phyloP scores from a whole-genome alignment of 1,139 yeast genomes.

The Sugiyamaella neomexicana region DNA sequence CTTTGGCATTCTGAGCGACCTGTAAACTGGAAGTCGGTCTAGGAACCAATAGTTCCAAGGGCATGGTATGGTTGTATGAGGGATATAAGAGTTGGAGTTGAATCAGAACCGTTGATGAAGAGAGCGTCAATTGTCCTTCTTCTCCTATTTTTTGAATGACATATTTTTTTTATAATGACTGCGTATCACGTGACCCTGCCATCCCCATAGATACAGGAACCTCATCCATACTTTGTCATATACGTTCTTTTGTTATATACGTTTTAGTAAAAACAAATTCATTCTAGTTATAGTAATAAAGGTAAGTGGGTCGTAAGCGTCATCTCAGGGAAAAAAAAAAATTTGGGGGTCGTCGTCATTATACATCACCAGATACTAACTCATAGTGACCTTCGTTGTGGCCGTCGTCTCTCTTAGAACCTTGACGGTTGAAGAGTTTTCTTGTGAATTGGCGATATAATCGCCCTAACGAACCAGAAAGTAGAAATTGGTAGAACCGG shows the following conservation, averaged over 20 bases:
- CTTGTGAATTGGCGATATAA: conserved; percentile 5
- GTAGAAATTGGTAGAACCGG: conserved; percentile 25
- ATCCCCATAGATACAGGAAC: too few relatives aligned
- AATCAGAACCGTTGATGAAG: too few relatives aligned
- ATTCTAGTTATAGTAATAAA: conserved; percentile 4
- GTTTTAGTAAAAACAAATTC: neutral
- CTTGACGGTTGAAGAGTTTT: neutral
- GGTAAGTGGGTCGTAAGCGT: conserved; percentile 3
- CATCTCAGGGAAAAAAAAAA: neutral
- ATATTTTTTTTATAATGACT: too few relatives aligned
- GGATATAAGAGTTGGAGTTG: too few relatives aligned
- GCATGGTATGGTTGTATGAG: conserved; percentile 4
- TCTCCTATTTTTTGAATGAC: too few relatives aligned
- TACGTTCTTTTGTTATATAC: too few relatives aligned
- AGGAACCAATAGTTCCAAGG: conserved; percentile 26
- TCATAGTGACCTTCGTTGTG: conserved; percentile 16
- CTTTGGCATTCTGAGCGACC: conserved; percentile 29
- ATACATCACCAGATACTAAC: conserved; percentile 17
- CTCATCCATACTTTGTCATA: too few relatives aligned
- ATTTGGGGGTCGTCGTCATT: neutral
- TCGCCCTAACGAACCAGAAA: conserved; percentile 20
- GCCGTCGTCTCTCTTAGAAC: neutral
- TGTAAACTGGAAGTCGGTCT: conserved; percentile 28
- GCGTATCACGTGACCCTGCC: too few relatives aligned
- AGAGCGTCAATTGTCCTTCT: too few relatives aligned